Percentiles rank a stretch among this genome's conserved stretches.
Conservation (phyloP, 768 basidiomycete species). For the Agaricus bisporus region DNA sequence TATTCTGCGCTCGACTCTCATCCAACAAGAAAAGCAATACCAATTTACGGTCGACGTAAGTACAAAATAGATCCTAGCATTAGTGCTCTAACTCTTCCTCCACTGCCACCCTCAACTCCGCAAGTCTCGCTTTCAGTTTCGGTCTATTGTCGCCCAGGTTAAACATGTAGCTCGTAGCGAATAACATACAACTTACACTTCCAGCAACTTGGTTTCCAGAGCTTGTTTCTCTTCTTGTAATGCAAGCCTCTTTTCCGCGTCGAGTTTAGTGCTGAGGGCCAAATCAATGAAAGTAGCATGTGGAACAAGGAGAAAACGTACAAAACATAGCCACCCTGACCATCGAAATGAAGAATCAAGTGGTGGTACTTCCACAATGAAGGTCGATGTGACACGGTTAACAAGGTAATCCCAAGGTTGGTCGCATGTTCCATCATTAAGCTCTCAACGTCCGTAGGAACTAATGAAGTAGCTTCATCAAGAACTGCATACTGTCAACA, state of each 20-base stretch:
- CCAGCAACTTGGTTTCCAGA: constrained; percentile 77
- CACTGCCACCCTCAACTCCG: constrained; percentile 47
- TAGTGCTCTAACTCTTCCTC: constrained; percentile 8
- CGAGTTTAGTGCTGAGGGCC: constrained; percentile 66
- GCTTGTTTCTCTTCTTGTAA: constrained; percentile 93
- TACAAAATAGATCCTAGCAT: neutral
- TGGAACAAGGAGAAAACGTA: constrained; percentile 32
- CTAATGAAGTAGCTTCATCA: constrained; percentile 94
- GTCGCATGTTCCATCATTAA: constrained; percentile 94
- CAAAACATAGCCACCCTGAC: constrained; percentile 95
- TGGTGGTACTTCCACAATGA: constrained; percentile 92
- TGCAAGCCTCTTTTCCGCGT: constrained; percentile 84
- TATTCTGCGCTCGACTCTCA: neutral
- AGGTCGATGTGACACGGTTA: constrained; percentile 94
- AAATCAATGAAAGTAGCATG: neutral
- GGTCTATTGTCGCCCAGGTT: constrained; percentile 40
- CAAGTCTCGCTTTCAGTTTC: constrained; percentile 72
- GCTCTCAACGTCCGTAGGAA: constrained; percentile 89
- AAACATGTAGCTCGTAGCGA: neutral
- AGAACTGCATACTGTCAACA: constrained; percentile 80
- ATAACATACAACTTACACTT: constrained; percentile 56
- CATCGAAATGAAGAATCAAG: constrained; percentile 87
- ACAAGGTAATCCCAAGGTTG: constrained; percentile 78
- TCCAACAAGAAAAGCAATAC: neutral
- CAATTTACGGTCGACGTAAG: too few species aligned